Evolutionary conservation across 768 basidiomycete genomes (phyloP), one percentile per base, ranked within the genome.

Genomic region (Rhodotorula diobovata): DNA sequence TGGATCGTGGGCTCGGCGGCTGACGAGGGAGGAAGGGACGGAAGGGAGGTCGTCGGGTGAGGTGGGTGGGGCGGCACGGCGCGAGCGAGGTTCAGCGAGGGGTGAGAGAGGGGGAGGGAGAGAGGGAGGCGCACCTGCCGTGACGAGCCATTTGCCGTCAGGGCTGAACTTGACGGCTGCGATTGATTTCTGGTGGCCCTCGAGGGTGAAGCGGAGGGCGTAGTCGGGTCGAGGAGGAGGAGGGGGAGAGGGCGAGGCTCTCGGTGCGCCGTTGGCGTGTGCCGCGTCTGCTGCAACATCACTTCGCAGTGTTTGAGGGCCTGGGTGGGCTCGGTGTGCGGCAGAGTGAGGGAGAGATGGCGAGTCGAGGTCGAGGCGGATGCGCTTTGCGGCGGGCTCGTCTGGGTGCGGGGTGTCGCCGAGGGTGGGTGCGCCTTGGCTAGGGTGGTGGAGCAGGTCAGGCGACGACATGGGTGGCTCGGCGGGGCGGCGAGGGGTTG

Each of bases 131-230:
- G 79, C 81, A 96, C 94, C 89, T 81, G 87, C 87, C 45, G 93
- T 93, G 4, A 91, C 92, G 53, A 97, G 85, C 71, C 86, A 82
- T 65, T 83, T 82, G 41, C 94, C 94, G 80, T 94, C 86, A 43
- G 90, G 88, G 77, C 89, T 92, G 81, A 95, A 97, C 79, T 90
- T 91, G 66, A 97, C 81, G 23, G 90, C 87, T 2, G 93, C 90
- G 61, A 98, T 86, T 16, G 89, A 85, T 79, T 86, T 85, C 28
- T 85, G 86, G 79, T 97, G 95, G n/a, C 91, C 94, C 66, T 86
- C 87, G 41, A 94, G 82, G 58, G 86, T 86, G 76, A 84, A 86
- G 37, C 83, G 85, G 46, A 85, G 81, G 64, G 81, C 82, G 81
- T 90, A 92, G 7, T 45, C 16, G 61, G 50, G 30, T 43, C 41